Base-by-base conservation (phyloP, 768 basidiomycete species). In the Gymnopilus junonius region DNA sequence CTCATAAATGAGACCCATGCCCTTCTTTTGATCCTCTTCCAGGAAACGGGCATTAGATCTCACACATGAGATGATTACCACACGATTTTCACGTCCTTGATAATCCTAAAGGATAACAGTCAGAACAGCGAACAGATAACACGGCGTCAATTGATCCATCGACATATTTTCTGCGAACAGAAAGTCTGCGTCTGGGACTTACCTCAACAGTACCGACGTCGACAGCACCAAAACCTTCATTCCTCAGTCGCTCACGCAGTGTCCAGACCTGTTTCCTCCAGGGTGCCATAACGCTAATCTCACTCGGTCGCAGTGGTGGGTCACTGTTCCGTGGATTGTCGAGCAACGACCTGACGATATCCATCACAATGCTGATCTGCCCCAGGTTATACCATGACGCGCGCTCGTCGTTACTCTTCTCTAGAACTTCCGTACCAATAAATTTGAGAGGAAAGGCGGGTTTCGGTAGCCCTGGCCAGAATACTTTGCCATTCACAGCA, bases 261-360 rank as follows among this genome's bases (percentile, higher is more conserved):
- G 80, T 80, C 82, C 82, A 83, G 0, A 85, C 83, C 51, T 85
- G 83, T 61, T 82, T 82, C 57, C 84, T 77, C 79, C 82, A 84
- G 1, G 83, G 80, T 0, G 84, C 79, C 81, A 85, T 84, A 6
- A 84, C 77, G 0, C 83, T 82, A 55, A 85, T 83, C 37, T 84
- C 76, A 11, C 70, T 71, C 11, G 80, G 69, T 43, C 71, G 70
- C 7, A 84, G 70, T 1, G 76, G 76, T n/a, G 83, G 83, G 2
- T 71, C 70, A 56, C 78, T 81, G 1, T 68, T 58, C 7, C 73
- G 65, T 8, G 70, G 70, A 63, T 82, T 78, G 8, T 70, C 65
- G 31, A 84, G 65, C 23, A 85, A 69, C 4, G 79, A 80, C 40
- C 71, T 74, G 39, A 83, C 76, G 2, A 75, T 71, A 23, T 77